Evolutionary conservation across 345 rosid genomes (phyloP), one percentile per base, ranked within the genome.

Genomic region (Brassica carinata): DNA sequence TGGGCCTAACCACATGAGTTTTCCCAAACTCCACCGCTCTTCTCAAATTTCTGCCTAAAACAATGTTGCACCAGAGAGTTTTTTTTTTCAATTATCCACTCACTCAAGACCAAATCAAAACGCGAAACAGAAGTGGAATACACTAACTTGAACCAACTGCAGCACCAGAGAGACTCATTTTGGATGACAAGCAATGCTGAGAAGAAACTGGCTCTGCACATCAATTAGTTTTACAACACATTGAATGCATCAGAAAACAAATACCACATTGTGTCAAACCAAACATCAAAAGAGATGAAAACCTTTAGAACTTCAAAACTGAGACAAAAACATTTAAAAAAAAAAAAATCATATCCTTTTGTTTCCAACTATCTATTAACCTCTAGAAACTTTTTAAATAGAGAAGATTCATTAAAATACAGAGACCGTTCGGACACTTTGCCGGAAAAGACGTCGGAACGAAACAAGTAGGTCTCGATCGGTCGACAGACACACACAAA

Each of bases 1-100:
- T 96, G 73, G 99, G 97, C 85, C 87, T 87, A 78, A 96, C 97
- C 80, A 93, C 98, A 80, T 90, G 91, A 45, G 97, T 96, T 84
- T 91, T 90, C 73, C 99, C 99, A 84, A 93, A 96, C 69, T 91
- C 89, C 67, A 87, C 72, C 6, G 92, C 91, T 83, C 83, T 88
- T 80, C 80, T 82, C 77, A 81, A 84, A 19, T 84, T 82, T 79
- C 93, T 87, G 51, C 88, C 94, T 89, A 1, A 79, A 80, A 77
- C 38, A 64, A 43, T 8, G 18, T 23, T 33, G 31, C 58, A 51
- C 5, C 58, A 74, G 71, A 40, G 36, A 19, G 40, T 19, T 19
- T 19, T 19, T 19, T 19, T 19, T 19, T 19, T 19, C 23, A 19
- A 19, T 19, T 19, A 19, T 19, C 23, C 23, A 62, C 38, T 14